Evolutionary conservation across 2,329 filamentous ascomycete genomes (phyloP), one percentile per base, ranked within the genome.

Genomic region (Ophiostoma ulmi): DNA sequence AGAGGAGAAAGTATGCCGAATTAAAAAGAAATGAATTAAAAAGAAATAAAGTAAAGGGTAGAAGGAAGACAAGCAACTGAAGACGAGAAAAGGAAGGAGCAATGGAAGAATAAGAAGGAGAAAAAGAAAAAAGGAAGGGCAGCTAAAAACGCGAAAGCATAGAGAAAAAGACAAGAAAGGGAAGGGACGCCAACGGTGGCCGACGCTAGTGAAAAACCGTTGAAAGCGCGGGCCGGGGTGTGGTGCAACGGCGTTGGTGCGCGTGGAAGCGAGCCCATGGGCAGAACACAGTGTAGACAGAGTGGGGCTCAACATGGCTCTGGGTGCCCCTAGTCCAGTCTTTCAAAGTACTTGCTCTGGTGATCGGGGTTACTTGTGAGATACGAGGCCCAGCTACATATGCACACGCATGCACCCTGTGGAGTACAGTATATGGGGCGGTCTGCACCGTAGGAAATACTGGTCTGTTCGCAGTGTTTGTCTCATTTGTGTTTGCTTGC

Each of bases 191-290:
- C 44, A 68, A 65, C 39, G 26, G 58, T 61, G 65, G 38, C 65
- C 52, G 38, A 69, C 70, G 70, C 70, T 71, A 71, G 41, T n/a
- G 41, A 66, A 72, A 73, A 73, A 73, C 72, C 72, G 72, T 73
- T 73, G 71, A 71, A 72, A 72, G 67, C 55, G 72, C 70, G 70
- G 69, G 69, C 72, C 70, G 70, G 70, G 70, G 67, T 66, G 35
- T 69, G 26, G 65, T 70, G 64, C 61, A 41, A 66, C 69, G 69
- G 58, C 68, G 67, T 48, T 69, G 68, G 68, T 20, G 68, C 36
- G 69, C 61, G 44, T 55, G 66, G 70, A 66, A 67, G 67, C 67
- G 69, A 69, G 41, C 44, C 52, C 55, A 69, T 67, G 41, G 61
- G 66, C 61, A 58, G 66, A 35, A 22, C 22, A 67, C 41, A 36